These are phyloP conservation scores for Globisporangium irregulare DNA, from an alignment of 352 stramenopile genomes.

Conservation along the genomic window DNA sequence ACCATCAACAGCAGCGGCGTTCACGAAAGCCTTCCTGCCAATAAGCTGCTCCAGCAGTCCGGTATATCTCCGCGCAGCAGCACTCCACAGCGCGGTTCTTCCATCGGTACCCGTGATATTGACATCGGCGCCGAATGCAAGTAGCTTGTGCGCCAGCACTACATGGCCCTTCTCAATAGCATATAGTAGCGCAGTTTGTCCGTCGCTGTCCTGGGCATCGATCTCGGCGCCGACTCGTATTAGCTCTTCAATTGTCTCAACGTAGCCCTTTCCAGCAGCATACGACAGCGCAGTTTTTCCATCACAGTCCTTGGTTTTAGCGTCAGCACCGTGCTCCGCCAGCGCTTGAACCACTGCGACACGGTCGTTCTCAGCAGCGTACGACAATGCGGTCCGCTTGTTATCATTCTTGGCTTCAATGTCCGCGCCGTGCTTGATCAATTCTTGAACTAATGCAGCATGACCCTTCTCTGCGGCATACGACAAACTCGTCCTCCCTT, in stretches of 20 bases:
- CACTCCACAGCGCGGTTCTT: neutral
- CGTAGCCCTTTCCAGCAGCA: neutral
- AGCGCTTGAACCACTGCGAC: neutral
- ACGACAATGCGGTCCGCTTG: neutral
- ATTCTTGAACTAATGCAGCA: neutral
- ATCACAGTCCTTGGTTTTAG: neutral
- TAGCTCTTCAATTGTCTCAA: neutral
- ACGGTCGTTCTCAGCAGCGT: neutral
- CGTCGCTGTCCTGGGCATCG: neutral
- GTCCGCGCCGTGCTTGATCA: neutral
- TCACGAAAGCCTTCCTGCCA: neutral
- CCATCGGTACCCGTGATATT: neutral
- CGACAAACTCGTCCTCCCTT: neutral
- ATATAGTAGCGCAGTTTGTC: neutral
- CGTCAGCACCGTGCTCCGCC: neutral
- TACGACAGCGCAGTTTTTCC: neutral
- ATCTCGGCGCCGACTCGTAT: neutral
- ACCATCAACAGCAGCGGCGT: neutral
- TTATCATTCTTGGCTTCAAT: neutral
- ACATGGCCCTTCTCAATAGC: neutral
- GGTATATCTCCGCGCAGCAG: neutral
- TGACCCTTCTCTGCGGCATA: neutral
- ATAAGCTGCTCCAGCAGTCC: neutral
- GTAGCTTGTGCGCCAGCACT: neutral
- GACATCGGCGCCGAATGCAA: neutral